These are phyloP conservation scores for Schizophyllum amplum DNA, from an alignment of 1,284 basidiomycete genomes.

Conservation along the genomic window DNA sequence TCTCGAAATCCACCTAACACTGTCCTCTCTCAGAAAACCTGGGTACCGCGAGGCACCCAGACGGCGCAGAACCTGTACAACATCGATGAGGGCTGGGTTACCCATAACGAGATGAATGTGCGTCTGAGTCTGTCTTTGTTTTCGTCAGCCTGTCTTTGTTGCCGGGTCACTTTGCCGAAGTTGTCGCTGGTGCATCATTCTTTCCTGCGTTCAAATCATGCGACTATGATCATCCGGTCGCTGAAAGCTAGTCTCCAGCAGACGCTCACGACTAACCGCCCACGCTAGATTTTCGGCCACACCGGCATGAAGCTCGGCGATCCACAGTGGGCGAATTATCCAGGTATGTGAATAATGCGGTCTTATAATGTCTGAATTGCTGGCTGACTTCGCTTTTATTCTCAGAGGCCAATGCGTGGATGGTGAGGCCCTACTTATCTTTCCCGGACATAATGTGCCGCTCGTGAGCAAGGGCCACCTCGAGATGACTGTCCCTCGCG, in stretches of 20 bases:
- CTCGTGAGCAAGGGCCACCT: no score
- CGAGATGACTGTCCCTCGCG: no score
- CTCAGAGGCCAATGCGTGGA: slow-evolving; percentile 65
- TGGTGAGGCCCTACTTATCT: slow-evolving; percentile 41
- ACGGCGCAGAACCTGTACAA: slow-evolving; percentile 40
- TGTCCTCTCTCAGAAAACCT: slow-evolving; percentile 47
- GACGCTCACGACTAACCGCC: slow-evolving; percentile 22
- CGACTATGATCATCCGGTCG: no score
- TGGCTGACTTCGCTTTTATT: slow-evolving; percentile 3
- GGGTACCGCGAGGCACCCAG: slow-evolving; percentile 58
- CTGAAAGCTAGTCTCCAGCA: slow-evolving; percentile 42
- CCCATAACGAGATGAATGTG: slow-evolving; percentile 11
- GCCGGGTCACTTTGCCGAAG: no score
- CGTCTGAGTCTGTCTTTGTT: not conserved
- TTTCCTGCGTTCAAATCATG: no score
- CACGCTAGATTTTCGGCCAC: slow-evolving; percentile 66
- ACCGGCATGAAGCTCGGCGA: slow-evolving; percentile 64
- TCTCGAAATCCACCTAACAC: not conserved
- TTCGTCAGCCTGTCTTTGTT: no score
- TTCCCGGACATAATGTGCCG: no score
- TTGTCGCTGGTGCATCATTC: no score
- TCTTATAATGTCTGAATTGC: not conserved
- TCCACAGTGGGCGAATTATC: slow-evolving; percentile 63
- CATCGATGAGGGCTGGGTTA: slow-evolving; percentile 12
- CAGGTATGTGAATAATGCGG: slow-evolving; percentile 34